These are phyloP conservation scores for Heimioporus sp. DNA, from an alignment of 768 basidiomycete genomes.

Conservation along the genomic window DNA sequence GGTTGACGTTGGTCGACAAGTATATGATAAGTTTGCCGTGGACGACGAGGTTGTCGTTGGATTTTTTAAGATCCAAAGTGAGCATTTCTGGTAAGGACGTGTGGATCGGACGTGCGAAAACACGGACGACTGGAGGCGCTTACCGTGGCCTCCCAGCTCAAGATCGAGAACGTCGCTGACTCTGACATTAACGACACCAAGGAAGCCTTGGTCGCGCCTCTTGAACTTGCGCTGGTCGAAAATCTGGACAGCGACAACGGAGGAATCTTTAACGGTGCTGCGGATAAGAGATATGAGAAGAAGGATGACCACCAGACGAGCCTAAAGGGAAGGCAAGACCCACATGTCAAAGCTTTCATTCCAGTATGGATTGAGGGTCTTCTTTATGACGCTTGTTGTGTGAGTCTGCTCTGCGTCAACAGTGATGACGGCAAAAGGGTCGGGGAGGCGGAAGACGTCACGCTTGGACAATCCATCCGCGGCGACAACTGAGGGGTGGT, in stretches of 20 bases:
- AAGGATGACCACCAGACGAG: neutral
- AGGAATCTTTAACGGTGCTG: slow-evolving; percentile 96
- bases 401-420: slow-evolving; percentile 98
- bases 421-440: slow-evolving; percentile 97
- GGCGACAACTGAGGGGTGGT: slow-evolving; percentile 69
- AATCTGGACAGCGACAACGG: slow-evolving; percentile 95
- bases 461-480: slow-evolving; percentile 93
- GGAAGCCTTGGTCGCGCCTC: slow-evolving; percentile 94
- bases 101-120: neutral
- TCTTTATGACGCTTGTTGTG: slow-evolving; percentile 96
- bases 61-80: slow-evolving; percentile 95
- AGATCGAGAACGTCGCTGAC: slow-evolving; percentile 90
- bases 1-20: slow-evolving; percentile 85
- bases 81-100: slow-evolving; percentile 72
- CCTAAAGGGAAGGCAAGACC: slow-evolving; percentile 22
- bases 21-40: slow-evolving; percentile 98
- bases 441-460: slow-evolving; percentile 93
- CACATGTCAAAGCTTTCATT: slow-evolving; percentile 98
- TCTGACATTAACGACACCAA: slow-evolving; percentile 95
- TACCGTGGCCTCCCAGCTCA: slow-evolving; percentile 91
- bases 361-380: slow-evolving; percentile 94
- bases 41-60: slow-evolving; percentile 97
- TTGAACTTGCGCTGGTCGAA: slow-evolving; percentile 99
- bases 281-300: slow-evolving; percentile 8
- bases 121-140: slow-evolving; percentile 29